Conservation (phyloP, 108 stramenopile genomes). For the Nitzschia sp. region DNA sequence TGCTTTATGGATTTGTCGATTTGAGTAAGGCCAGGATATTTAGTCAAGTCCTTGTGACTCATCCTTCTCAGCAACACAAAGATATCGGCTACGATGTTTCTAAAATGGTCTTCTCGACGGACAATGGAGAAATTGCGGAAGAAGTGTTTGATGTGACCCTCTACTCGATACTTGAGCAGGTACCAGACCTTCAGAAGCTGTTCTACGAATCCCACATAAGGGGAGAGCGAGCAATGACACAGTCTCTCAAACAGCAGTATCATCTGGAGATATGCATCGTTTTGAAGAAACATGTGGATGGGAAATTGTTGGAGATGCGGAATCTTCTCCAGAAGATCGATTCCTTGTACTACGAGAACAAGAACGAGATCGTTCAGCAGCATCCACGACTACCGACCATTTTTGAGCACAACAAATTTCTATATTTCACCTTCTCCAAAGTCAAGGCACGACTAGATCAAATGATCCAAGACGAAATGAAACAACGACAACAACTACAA, state of each 20-base stretch:
- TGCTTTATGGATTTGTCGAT: conserved; percentile 43
- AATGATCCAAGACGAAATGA: conserved; percentile 12
- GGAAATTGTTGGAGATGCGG: conserved; percentile 40
- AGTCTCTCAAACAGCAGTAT: conserved; percentile 44
- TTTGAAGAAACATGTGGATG: conserved; percentile 59
- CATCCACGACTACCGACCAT: conserved; percentile 59
- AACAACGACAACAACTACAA: background rate
- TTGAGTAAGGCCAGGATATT: conserved; percentile 23
- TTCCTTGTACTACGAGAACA: background rate
- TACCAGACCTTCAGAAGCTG: conserved; percentile 32
- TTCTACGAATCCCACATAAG: conserved; percentile 60
- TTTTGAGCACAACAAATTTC: conserved; percentile 50
- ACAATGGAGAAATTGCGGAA: conserved; percentile 34
- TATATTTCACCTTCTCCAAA: conserved; percentile 50
- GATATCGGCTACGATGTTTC: conserved; percentile 37
- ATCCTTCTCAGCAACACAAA: conserved; percentile 36
- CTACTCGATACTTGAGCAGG: conserved; percentile 30
- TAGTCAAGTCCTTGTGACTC: conserved; percentile 25
- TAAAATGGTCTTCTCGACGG: conserved; percentile 34
- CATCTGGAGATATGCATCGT: conserved; percentile 42
- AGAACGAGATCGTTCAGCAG: background rate
- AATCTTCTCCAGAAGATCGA: conserved; percentile 40
- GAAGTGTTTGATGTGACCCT: conserved; percentile 36
- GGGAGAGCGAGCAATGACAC: conserved; percentile 50
- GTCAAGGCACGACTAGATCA: conserved; percentile 41